These are phyloP conservation scores for Tulasnella sp. DNA, from an alignment of 768 basidiomycete species.

Conservation along the genomic window DNA sequence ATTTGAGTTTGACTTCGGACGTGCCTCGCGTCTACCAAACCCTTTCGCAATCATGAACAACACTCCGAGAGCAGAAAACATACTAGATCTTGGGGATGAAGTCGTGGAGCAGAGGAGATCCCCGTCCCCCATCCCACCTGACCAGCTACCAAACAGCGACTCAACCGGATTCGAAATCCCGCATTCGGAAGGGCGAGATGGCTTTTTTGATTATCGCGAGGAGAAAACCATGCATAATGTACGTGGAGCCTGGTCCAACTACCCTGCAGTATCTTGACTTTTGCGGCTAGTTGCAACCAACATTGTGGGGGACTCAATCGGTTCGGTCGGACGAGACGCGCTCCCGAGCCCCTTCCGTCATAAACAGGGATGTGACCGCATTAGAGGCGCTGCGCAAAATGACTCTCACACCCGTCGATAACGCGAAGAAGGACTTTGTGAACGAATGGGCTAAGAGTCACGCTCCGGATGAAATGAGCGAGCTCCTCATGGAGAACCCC, in stretches of 20 bases:
- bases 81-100: background rate
- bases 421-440: background rate
- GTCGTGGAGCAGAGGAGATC: background rate
- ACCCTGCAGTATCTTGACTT: conserved; percentile 55
- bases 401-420: background rate
- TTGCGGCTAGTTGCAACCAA: conserved; percentile 48
- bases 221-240: conserved; percentile 65
- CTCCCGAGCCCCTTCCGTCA: conserved; percentile 23
- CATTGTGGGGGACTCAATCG: conserved; percentile 71
- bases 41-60: background rate
- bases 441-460: conserved; percentile 17
- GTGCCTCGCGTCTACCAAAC: background rate
- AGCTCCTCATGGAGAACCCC: conserved; percentile 34
- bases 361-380: background rate
- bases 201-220: conserved; percentile 78
- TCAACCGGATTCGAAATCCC: conserved; percentile 33
- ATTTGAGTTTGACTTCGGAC: background rate
- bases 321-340: conserved; percentile 63
- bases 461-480: conserved; percentile 34
- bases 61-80: background rate
- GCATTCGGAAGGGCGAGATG: conserved; percentile 50
- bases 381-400: conserved; percentile 12
- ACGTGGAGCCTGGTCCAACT: background rate
- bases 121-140: background rate
- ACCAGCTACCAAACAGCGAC: conserved; percentile 13